Evolutionary conservation across 1,139 yeast genomes (phyloP).

Genomic region (Geotrichum klebahnii): DNA sequence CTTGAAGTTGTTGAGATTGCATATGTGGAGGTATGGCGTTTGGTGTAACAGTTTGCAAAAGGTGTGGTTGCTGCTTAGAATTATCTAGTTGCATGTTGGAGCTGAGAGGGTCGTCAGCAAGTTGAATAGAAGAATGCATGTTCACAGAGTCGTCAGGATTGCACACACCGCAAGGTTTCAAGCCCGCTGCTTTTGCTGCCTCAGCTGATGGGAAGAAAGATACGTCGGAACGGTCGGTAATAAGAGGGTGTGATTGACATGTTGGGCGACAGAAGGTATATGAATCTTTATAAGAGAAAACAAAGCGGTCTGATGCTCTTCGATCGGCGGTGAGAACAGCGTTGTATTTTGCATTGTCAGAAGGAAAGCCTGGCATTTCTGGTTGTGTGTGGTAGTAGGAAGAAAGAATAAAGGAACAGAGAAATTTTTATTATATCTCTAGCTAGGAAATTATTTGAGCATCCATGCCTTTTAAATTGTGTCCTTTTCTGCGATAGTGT

Average conservation of each 20-base stretch:
- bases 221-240: slow-evolving; percentile 2
- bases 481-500: slow-evolving; percentile 1
- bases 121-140: slow-evolving; percentile 51
- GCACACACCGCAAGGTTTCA: slow-evolving; percentile 52
- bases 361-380: slow-evolving; percentile 9
- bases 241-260: slow-evolving; percentile 13
- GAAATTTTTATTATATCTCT: neutral
- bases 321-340: slow-evolving; percentile 14
- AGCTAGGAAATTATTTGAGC: neutral
- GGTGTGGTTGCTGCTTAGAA: neutral
- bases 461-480: neutral
- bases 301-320: slow-evolving; percentile 12
- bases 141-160: slow-evolving; percentile 38
- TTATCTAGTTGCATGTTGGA: slow-evolving; percentile 53
- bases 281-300: slow-evolving; percentile 12
- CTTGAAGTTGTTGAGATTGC: slow-evolving; percentile 2
- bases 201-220: slow-evolving; percentile 9
- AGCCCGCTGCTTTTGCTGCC: slow-evolving; percentile 47
- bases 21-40: neutral
- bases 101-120: slow-evolving; percentile 48
- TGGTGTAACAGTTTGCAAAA: neutral
- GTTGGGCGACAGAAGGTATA: slow-evolving; percentile 17
- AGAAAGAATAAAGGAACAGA: slow-evolving; percentile 1
- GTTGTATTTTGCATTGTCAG: slow-evolving; percentile 8
- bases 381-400: neutral